phyloP scores from a whole-genome alignment of 345 rosid species.

The Citrus maxima region DNA sequence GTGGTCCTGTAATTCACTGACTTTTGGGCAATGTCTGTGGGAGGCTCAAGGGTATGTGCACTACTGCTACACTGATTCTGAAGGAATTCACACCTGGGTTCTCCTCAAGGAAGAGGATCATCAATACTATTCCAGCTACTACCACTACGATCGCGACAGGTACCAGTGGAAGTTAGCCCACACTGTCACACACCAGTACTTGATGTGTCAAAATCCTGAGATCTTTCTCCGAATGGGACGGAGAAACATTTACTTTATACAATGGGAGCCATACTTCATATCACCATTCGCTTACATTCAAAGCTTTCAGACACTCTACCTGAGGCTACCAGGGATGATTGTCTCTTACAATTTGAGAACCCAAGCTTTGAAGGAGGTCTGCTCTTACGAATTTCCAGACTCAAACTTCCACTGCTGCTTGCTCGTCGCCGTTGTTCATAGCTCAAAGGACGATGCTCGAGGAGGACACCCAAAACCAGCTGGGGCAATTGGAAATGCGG shows the following conservation, averaged over 20 bases:
- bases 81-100: constrained; percentile 33
- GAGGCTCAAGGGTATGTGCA: constrained; percentile 22
- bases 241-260: not conserved
- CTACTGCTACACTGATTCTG: constrained; percentile 25
- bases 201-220: constrained; percentile 12
- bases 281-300: constrained; percentile 19
- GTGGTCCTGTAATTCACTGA: constrained; percentile 20
- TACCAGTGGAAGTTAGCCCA: constrained; percentile 19
- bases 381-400: constrained; percentile 15
- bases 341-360: constrained; percentile 14
- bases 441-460: not conserved
- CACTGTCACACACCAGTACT: constrained; percentile 4
- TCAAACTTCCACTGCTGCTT: constrained; percentile 16
- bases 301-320: constrained; percentile 13
- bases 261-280: constrained; percentile 17
- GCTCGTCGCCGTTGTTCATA: not conserved
- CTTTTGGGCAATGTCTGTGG: constrained; percentile 27
- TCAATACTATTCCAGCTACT: not conserved
- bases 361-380: constrained; percentile 14
- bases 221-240: not conserved
- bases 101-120: constrained; percentile 20
- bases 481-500: not conserved
- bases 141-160: not conserved
- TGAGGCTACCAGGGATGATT: constrained; percentile 19
- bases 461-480: not conserved